A percentile compares a stretch with the other conserved stretches of the same genome.
phyloP scores from a whole-genome alignment of 768 basidiomycete species.

The Heimioporus sp. region DNA sequence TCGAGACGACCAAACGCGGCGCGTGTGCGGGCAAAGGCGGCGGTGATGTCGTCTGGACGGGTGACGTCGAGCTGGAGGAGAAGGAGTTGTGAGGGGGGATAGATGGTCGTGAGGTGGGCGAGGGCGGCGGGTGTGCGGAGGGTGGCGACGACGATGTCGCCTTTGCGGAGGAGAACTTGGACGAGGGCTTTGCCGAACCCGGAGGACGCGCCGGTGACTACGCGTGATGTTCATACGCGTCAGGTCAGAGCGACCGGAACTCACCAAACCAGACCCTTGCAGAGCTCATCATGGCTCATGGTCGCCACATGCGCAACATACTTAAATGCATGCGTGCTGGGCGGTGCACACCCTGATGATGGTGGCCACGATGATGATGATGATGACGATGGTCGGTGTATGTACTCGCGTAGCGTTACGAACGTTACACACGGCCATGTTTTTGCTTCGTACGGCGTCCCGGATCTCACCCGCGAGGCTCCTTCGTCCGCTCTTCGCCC shows the following conservation, averaged over 20 bases:
- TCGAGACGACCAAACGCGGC: slow-evolving; percentile 31
- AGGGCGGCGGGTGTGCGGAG: slow-evolving; percentile 37
- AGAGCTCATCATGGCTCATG: background rate
- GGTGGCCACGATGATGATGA: too few species aligned
- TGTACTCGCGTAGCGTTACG: too few species aligned
- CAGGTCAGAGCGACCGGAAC: too few species aligned
- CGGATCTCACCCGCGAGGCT: background rate
- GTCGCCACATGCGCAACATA: too few species aligned
- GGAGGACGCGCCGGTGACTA: slow-evolving; percentile 33
- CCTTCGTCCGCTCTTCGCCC: background rate
- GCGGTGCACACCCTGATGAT: too few species aligned
- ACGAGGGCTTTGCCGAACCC: slow-evolving; percentile 37
- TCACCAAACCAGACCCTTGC: background rate
- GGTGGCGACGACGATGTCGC: slow-evolving; percentile 44
- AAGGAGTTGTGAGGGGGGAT: slow-evolving; percentile 28
- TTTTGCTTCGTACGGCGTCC: background rate
- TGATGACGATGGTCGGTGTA: too few species aligned
- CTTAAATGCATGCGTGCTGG: too few species aligned
- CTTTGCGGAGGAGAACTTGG: slow-evolving; percentile 31
- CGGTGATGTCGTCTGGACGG: slow-evolving; percentile 25
- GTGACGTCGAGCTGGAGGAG: slow-evolving; percentile 42
- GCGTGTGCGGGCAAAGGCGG: slow-evolving; percentile 33
- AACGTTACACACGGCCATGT: too few species aligned
- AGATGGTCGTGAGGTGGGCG: slow-evolving; percentile 21
- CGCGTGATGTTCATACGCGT: too few species aligned